Evolutionary conservation across 2,329 filamentous ascomycete species (phyloP).

Genomic region (Akanthomyces dipterigenus): DNA sequence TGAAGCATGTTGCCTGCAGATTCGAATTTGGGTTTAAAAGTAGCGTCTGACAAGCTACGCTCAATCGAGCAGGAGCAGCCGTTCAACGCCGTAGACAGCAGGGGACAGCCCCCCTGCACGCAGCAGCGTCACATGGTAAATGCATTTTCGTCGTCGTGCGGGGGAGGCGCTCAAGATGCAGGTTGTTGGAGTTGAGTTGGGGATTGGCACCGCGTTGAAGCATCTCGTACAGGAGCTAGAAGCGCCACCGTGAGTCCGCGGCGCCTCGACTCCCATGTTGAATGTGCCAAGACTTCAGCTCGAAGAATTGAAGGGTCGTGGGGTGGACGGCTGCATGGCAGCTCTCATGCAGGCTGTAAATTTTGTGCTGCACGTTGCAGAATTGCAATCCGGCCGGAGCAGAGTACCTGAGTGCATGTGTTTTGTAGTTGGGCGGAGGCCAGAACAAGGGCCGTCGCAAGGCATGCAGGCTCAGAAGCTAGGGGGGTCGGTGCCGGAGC

Average conservation of each 20-base stretch:
- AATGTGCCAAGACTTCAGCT: background rate
- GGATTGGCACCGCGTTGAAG: background rate
- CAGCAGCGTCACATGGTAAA: background rate
- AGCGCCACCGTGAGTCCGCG: background rate
- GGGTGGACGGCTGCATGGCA: background rate
- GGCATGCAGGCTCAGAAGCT: background rate
- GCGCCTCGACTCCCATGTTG: background rate
- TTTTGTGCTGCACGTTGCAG: background rate
- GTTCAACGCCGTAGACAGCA: background rate
- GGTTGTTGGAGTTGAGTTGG: background rate
- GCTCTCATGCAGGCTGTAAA: background rate
- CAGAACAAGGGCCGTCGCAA: background rate
- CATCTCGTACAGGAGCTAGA: background rate
- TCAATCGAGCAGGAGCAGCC: background rate
- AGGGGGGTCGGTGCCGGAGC: background rate
- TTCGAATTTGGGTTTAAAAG: slow-evolving; percentile 6
- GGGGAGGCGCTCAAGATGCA: background rate
- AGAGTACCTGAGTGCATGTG: background rate
- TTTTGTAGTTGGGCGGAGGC: background rate
- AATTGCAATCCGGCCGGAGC: background rate
- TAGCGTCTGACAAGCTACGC: slow-evolving; percentile 2
- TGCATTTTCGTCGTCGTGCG: background rate
- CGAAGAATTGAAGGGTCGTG: background rate
- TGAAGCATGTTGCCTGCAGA: background rate
- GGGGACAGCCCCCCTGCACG: background rate